A percentile compares a stretch with the other conserved stretches of the same genome.
These are phyloP conservation scores for Neonothopanus nambi DNA, from an alignment of 1,284 basidiomycete genomes.

Conservation along the genomic window DNA sequence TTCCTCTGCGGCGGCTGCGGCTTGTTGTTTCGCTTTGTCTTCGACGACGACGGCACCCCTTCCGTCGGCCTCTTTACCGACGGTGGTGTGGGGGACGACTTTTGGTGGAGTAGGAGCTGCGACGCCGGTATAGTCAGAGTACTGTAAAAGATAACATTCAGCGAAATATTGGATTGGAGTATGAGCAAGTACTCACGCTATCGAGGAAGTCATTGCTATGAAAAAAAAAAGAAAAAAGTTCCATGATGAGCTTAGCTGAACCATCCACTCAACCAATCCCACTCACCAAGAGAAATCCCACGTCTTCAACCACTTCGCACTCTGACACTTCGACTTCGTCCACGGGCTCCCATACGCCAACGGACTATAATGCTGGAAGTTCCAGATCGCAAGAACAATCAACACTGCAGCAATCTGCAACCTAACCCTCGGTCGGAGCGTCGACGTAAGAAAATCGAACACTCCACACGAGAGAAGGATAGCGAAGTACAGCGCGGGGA, in stretches of 20 bases:
- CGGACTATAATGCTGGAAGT: slow-evolving; percentile 81
- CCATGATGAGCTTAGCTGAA: background rate
- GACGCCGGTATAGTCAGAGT: slow-evolving; percentile 43
- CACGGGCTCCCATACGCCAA: slow-evolving; percentile 85
- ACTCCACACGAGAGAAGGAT: slow-evolving; percentile 78
- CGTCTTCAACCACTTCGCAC: slow-evolving; percentile 82
- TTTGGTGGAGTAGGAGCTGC: slow-evolving; percentile 41
- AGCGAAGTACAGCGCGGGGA: slow-evolving; percentile 94
- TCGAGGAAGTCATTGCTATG: slow-evolving; percentile 63
- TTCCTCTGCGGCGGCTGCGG: slow-evolving; percentile 17
- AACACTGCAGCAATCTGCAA: slow-evolving; percentile 80
- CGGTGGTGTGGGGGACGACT: slow-evolving; percentile 35
- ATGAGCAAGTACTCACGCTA: slow-evolving; percentile 51
- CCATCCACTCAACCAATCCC: background rate
- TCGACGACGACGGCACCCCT: slow-evolving; percentile 42
- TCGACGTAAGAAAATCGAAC: slow-evolving; percentile 86
- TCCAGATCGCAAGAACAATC: slow-evolving; percentile 73
- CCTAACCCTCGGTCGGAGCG: slow-evolving; percentile 73
- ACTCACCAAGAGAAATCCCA: slow-evolving; percentile 96
- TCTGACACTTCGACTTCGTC: slow-evolving; percentile 81
- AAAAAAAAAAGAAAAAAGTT: too few relatives aligned
- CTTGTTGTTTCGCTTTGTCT: slow-evolving; percentile 13
- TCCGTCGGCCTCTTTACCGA: slow-evolving; percentile 45
- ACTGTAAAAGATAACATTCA: slow-evolving; percentile 38
- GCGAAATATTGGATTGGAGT: too few relatives aligned